Evolutionary conservation across 2,329 filamentous ascomycete genomes (phyloP), one percentile per base, ranked within the genome.

Genomic region (Diaporthe helianthi): DNA sequence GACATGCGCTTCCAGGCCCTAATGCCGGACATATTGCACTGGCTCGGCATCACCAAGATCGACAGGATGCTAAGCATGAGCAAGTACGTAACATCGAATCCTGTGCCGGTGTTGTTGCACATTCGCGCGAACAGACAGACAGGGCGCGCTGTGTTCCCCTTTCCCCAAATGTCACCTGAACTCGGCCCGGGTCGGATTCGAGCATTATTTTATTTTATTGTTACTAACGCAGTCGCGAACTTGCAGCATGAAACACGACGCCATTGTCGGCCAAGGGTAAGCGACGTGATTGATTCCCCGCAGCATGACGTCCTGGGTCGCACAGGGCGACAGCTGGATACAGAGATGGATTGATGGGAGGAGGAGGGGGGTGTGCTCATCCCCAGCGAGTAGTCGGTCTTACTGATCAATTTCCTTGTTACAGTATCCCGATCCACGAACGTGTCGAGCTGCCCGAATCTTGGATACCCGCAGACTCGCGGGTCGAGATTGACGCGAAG

Each of bases 11-110:
- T 98, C 86, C 96, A 98, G 83, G 95, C 95, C 33, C 85, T 99
- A 67, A 98, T 98, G 96, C 95, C 96, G 41, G 94, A 97, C 79
- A 97, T 98, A 73, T 86, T 98, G 66, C 96, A 98, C 81, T 98
- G 96, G 96, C 88, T 99, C 36, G 96, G 96, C 72, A 98, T 99
- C 78, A 96, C 92, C 79, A 98, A 98, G 86, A 98, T 99, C 77
- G 96, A 99, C 80, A 88, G 94, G 71, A 99, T 98, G 96, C 84
- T 98, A 75, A 97, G 93, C 83, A 98, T 98, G 96, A 97, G 93
- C 81, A 97, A 98, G 90, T 92, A 78, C 84, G 89, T 84, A 26
- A 38, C 36, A 38, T 38, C 36, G 31, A 9, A 10, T 33, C 44
- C 19, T 49, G 36, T 53, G 31, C 52, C 54, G 38, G 15, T 53